Evolutionary conservation across 805 yeast genomes (phyloP).

Genomic region (Candida suzukii): DNA sequence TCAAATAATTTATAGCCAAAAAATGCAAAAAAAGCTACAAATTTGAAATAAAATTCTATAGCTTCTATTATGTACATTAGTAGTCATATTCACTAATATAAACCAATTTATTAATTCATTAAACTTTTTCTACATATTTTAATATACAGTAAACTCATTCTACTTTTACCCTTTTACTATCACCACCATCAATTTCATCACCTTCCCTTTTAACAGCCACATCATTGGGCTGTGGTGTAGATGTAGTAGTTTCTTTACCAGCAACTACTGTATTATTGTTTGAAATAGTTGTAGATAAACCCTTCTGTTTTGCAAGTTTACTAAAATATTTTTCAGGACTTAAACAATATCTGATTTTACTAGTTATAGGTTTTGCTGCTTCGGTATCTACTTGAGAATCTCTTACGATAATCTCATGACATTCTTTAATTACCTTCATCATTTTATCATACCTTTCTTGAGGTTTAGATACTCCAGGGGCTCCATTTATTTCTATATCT

Average conservation of each 20-base stretch:
- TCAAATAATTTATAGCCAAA: no score
- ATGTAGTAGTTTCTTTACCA: constrained; percentile 2
- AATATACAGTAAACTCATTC: no score
- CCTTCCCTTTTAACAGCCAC: not conserved
- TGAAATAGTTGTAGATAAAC: not conserved
- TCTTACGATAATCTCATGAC: constrained; percentile 39
- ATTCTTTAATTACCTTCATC: constrained; percentile 37
- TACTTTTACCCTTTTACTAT: constrained; percentile 14
- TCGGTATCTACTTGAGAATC: constrained; percentile 45
- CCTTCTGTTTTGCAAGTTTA: constrained; percentile 13
- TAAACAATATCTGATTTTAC: constrained; percentile 54
- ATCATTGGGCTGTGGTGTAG: not conserved
- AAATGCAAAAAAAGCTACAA: no score
- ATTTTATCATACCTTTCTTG: constrained; percentile 35
- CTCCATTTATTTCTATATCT: not conserved
- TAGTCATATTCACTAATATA: not conserved
- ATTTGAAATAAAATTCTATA: no score
- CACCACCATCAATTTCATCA: constrained; percentile 2
- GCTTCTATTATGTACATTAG: not conserved
- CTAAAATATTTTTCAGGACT: constrained; percentile 39
- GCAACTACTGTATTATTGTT: not conserved
- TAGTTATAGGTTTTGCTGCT: constrained; percentile 55
- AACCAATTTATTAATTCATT: not conserved
- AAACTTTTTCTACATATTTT: no score
- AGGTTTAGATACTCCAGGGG: constrained; percentile 4